Base-by-base conservation (phyloP, 306 rosid species). In the Alnus rubra region DNA sequence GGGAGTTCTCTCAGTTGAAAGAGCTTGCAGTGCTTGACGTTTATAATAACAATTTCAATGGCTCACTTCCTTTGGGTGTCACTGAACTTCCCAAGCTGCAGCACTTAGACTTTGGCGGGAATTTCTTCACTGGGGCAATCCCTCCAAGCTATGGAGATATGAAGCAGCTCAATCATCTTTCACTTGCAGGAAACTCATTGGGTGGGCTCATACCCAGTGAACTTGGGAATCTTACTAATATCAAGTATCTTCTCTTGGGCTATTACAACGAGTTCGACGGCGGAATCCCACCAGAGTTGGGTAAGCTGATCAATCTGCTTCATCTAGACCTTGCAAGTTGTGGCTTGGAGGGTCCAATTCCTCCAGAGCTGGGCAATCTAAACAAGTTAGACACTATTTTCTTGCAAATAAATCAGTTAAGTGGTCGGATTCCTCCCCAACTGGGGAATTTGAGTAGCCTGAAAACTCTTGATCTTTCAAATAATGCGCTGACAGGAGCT, bases 311-410 rank as follows among this genome's bases (percentile, higher is more conserved):
- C 74, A 89, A 88, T 87, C 81, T 94, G 37, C 76, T 73, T 79
- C 97, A 92, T 69, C 84, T 94, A 37, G 98, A 94, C 89, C 86
- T 94, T 75, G 92, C 98, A 47, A 92, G 81, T 52, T 92, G 98
- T 83, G 82, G 91, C 54, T 78, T 94, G 88, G 87, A 78, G 48
- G 98, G 96, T 76, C 78, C 90, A 76, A 87, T 94, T 73, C 98
- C 98, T 31, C 75, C 82, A 9, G 96, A 90, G 80, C 85, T 94
- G 33, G 97, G 98, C 7, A 88, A 90, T 18, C 90, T 94, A 31
- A 44, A 80, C 14, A 84, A 79, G 74, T 77, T 94, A 1, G 92
- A 94, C 87, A 94, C 98, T 0, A 88, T 92, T 28, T 94, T 84
- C 79, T 77, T 94, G 92, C 98, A 94, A 76, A 90, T 90, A 16